Evolutionary conservation across 306 rosid genomes (phyloP).

Genomic region (Geum urbanum): DNA sequence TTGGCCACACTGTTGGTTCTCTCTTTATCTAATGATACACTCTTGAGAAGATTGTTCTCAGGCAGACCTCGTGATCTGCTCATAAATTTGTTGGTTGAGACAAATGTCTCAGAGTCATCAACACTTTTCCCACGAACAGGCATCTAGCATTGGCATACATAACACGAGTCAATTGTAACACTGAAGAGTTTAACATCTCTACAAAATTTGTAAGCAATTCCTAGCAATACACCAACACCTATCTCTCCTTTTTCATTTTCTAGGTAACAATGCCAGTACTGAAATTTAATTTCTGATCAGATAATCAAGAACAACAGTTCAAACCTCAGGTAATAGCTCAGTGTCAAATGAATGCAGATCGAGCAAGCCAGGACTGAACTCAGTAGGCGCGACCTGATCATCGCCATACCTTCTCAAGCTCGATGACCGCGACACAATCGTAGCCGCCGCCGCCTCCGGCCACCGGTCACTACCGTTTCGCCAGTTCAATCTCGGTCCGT

Average conservation of each 20-base stretch:
- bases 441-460: constrained; percentile 12
- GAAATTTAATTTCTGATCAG: neutral
- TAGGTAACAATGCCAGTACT: neutral
- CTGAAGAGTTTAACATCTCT: neutral
- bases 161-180: neutral
- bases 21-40: constrained; percentile 62
- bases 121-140: constrained; percentile 37
- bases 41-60: constrained; percentile 50
- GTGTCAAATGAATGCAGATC: constrained; percentile 78
- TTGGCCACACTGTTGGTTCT: constrained; percentile 71
- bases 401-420: constrained; percentile 69
- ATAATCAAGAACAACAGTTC: neutral
- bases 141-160: constrained; percentile 31
- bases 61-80: constrained; percentile 48
- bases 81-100: constrained; percentile 31
- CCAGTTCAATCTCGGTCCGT: constrained; percentile 31
- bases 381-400: constrained; percentile 49
- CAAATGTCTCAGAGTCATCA: constrained; percentile 47
- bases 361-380: constrained; percentile 58
- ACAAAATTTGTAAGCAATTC: neutral
- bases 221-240: neutral
- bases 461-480: constrained; percentile 17
- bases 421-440: constrained; percentile 45
- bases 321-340: constrained; percentile 70
- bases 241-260: neutral